Percentiles rank a stretch among this genome's conserved stretches.
Evolutionary conservation across 495 filamentous ascomycete species (phyloP).

Genomic region (Aspergillus sparsus): DNA sequence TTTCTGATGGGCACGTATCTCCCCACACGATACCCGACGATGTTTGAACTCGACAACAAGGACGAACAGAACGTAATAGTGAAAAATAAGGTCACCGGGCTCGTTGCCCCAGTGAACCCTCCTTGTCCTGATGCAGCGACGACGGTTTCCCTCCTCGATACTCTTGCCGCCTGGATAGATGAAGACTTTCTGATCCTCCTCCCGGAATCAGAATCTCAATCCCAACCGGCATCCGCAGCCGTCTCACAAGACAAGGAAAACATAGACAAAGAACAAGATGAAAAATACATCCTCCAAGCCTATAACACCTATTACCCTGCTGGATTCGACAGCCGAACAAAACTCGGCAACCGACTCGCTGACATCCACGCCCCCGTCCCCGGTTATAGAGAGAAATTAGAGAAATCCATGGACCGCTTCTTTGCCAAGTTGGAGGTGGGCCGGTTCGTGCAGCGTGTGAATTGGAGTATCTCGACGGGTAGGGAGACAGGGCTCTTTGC

Average conservation of each 20-base stretch:
- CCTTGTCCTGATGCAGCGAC: background rate
- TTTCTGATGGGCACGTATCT: constrained; percentile 65
- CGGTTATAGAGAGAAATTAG: constrained; percentile 67
- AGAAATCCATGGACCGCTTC: constrained; percentile 75
- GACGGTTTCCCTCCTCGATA: constrained; percentile 37
- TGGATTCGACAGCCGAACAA: constrained; percentile 66
- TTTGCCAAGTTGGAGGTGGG: constrained; percentile 55
- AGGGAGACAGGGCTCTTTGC: constrained; percentile 53
- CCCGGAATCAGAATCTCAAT: constrained; percentile 37
- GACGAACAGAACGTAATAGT: background rate
- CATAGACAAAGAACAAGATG: background rate
- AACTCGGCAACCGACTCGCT: constrained; percentile 61
- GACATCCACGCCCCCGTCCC: constrained; percentile 73
- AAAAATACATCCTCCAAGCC: constrained; percentile 61
- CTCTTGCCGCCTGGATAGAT: constrained; percentile 63
- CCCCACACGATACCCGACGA: constrained; percentile 60
- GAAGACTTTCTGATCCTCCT: constrained; percentile 77
- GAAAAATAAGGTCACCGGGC: constrained; percentile 13
- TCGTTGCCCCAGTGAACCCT: background rate
- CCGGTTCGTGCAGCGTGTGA: constrained; percentile 40
- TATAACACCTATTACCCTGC: constrained; percentile 72
- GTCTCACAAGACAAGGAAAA: too few species aligned
- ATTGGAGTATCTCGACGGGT: constrained; percentile 65
- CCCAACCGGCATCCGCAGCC: background rate
- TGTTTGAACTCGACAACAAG: constrained; percentile 47